A percentile compares a stretch with the other conserved stretches of the same genome.
Evolutionary conservation across 306 rosid genomes (phyloP).

Genomic region (Lagenaria siceraria): DNA sequence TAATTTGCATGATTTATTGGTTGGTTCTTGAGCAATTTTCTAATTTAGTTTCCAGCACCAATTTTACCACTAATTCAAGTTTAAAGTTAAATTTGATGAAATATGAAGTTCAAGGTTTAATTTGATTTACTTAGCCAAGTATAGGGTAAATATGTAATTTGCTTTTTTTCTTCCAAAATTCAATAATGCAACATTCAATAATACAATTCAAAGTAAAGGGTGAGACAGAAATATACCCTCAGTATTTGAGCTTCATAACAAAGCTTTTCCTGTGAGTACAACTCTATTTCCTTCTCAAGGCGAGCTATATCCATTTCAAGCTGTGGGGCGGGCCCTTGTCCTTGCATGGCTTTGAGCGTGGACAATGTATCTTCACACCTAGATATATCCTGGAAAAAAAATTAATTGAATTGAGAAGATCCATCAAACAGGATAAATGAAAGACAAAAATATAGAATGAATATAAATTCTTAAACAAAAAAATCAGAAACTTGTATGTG

Average conservation of each 20-base stretch:
- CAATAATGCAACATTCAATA: background rate
- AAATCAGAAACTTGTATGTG: background rate
- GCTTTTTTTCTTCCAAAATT: background rate
- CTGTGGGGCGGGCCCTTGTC: constrained; percentile 51
- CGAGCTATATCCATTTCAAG: constrained; percentile 52
- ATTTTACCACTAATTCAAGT: background rate
- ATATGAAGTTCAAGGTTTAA: no score
- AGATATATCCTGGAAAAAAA: constrained; percentile 61
- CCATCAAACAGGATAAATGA: constrained; percentile 2
- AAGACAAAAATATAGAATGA: constrained; percentile 3
- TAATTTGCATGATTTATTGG: background rate
- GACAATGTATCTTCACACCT: constrained; percentile 78
- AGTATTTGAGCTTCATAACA: constrained; percentile 92
- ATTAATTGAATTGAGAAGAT: background rate
- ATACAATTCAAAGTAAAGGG: background rate
- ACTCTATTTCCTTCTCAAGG: constrained; percentile 88
- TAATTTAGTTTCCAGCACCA: background rate
- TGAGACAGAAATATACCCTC: constrained; percentile 38
- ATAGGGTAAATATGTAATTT: background rate
- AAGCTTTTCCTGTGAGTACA: constrained; percentile 68
- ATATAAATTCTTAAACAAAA: background rate
- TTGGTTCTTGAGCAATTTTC: background rate
- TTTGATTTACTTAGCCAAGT: background rate
- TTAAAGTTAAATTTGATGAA: background rate
- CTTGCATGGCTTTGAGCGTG: constrained; percentile 68